Conservation (phyloP, 371 early-diverging fungal species). For the Batrachochytrium dendrobatidis region DNA sequence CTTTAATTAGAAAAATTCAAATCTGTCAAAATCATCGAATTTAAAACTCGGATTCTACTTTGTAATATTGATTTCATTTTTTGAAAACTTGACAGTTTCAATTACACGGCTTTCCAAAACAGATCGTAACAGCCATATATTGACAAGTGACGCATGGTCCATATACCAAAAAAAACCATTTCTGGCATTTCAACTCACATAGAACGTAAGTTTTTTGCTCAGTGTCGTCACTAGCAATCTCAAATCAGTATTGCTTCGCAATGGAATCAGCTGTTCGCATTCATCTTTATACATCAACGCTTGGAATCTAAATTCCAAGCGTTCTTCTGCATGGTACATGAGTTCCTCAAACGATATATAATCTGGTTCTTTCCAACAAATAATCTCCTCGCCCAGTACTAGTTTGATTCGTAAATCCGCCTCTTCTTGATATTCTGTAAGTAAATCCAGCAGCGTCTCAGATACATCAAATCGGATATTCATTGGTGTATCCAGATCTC, state of each 20-base stretch:
- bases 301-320: slow-evolving; percentile 12
- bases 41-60: no score
- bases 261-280: slow-evolving; percentile 16
- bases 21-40: no score
- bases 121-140: no score
- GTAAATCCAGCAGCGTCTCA: slow-evolving; percentile 30
- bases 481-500: slow-evolving; percentile 52
- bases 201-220: slow-evolving; percentile 21
- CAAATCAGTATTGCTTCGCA: slow-evolving; percentile 32
- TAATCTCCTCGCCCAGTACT: slow-evolving; percentile 19
- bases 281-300: slow-evolving; percentile 33
- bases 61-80: no score
- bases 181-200: slow-evolving; percentile 14
- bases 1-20: no score
- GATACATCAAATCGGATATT: slow-evolving; percentile 13
- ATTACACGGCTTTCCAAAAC: no score
- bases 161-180: no score
- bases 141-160: no score
- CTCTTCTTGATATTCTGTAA: slow-evolving; percentile 20
- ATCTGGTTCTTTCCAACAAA: slow-evolving; percentile 20
- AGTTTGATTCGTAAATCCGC: slow-evolving; percentile 18
- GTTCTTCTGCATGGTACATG: slow-evolving; percentile 19
- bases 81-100: no score
- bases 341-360: slow-evolving; percentile 16
- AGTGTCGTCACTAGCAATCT: slow-evolving; percentile 18